These are phyloP conservation scores for Citrullus colocynthis DNA, from an alignment of 306 rosid genomes.

Conservation along the genomic window DNA sequence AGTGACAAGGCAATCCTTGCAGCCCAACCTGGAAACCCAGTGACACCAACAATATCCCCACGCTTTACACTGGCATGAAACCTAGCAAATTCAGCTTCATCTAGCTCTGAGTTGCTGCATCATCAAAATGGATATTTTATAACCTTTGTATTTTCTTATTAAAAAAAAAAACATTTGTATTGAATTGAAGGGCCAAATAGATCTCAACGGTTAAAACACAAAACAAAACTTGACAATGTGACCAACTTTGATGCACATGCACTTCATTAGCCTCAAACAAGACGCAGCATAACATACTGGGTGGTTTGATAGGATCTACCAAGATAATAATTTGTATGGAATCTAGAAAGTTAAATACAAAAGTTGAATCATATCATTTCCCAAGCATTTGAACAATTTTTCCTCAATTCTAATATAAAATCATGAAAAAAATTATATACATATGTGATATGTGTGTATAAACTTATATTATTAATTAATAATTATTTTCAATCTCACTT, in stretches of 20 bases:
- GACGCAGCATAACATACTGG: neutral
- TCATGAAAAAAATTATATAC: neutral
- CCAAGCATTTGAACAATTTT: neutral
- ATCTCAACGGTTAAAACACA: neutral
- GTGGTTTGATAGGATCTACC: neutral
- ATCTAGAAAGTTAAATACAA: neutral
- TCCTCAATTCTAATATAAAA: neutral
- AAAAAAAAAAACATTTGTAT: neutral
- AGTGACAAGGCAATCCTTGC: neutral
- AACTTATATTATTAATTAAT: no score
- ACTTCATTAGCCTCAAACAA: neutral
- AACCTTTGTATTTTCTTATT: neutral
- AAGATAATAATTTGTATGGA: neutral
- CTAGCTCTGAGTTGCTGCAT: conserved; percentile 52
- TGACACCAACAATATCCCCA: conserved; percentile 72
- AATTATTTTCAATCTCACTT: no score
- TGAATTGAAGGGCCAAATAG: neutral
- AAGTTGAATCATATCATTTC: neutral
- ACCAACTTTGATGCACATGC: neutral
- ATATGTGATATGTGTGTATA: neutral
- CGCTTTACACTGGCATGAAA: conserved; percentile 72
- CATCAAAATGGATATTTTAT: conserved; percentile 13
- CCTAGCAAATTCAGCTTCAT: conserved; percentile 51
- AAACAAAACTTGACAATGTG: neutral
- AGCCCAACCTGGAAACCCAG: conserved; percentile 75